phyloP scores from a whole-genome alignment of 345 rosid species.

The Erysimum cheiranthoides region DNA sequence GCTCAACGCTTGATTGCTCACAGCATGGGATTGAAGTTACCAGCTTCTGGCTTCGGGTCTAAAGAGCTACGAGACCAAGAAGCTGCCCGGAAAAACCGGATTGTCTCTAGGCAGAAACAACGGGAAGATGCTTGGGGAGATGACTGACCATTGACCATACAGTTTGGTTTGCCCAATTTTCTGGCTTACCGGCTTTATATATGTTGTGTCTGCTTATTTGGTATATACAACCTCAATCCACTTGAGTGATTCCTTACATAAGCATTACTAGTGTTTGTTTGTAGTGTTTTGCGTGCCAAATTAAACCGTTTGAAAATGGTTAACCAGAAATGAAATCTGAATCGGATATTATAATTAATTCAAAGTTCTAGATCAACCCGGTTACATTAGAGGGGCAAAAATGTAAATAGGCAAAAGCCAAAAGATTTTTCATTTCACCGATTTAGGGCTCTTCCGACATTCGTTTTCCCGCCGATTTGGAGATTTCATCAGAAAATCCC shows the following conservation, averaged over 20 bases:
- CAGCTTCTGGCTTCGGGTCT: constrained; percentile 62
- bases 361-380: neutral
- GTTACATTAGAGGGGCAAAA: constrained; percentile 6
- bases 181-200: constrained; percentile 21
- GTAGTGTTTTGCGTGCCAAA: constrained; percentile 12
- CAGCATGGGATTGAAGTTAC: constrained; percentile 86
- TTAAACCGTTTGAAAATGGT: constrained; percentile 5
- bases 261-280: constrained; percentile 6
- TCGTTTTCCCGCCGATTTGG: constrained; percentile 34
- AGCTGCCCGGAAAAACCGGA: constrained; percentile 83
- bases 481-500: neutral
- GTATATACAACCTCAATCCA: constrained; percentile 16
- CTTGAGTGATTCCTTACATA: constrained; percentile 30
- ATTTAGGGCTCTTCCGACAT: constrained; percentile 27
- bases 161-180: constrained; percentile 3
- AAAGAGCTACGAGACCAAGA: constrained; percentile 76
- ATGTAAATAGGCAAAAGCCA: constrained; percentile 20
- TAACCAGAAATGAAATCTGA: constrained; percentile 24
- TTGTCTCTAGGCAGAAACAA: constrained; percentile 74
- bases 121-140: constrained; percentile 92
- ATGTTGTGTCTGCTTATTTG: constrained; percentile 22
- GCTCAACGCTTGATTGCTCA: constrained; percentile 95
- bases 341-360: constrained; percentile 3
- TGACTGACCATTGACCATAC: constrained; percentile 44
- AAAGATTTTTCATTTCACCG: neutral